Conservation (phyloP, 768 basidiomycete species). For the Amanita pallidorosea region DNA sequence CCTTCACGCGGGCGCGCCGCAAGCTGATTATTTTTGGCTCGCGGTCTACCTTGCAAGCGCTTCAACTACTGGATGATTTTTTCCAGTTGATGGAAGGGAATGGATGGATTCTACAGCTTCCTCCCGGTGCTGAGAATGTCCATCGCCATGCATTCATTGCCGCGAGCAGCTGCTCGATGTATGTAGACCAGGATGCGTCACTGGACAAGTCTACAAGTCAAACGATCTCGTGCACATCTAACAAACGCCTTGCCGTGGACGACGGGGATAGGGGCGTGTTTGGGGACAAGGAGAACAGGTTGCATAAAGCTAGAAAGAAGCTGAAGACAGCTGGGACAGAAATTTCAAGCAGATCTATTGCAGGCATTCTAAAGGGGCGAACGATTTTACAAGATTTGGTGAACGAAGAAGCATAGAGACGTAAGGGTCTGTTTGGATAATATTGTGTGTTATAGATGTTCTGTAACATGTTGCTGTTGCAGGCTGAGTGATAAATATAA, state of each 20-base stretch:
- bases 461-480: too few species aligned
- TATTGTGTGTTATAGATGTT: too few species aligned
- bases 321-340: slow-evolving; percentile 7
- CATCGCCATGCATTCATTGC: slow-evolving; percentile 26
- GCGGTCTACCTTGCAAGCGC: slow-evolving; percentile 55
- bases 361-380: slow-evolving; percentile 42
- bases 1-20: slow-evolving; percentile 84
- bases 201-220: slow-evolving; percentile 7
- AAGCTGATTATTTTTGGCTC: slow-evolving; percentile 93
- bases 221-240: neutral
- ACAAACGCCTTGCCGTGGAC: slow-evolving; percentile 1
- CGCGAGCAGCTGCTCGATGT: neutral
- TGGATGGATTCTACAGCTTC: slow-evolving; percentile 63
- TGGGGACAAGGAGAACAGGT: slow-evolving; percentile 3
- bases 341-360: slow-evolving; percentile 1
- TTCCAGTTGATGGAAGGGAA: slow-evolving; percentile 2
- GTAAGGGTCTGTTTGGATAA: neutral
- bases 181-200: slow-evolving; percentile 18
- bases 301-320: slow-evolving; percentile 7
- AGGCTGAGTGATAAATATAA: too few species aligned
- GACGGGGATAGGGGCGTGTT: neutral
- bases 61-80: slow-evolving; percentile 61
- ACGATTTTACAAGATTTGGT: slow-evolving; percentile 54
- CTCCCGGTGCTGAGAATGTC: slow-evolving; percentile 36
- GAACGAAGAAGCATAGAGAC: slow-evolving; percentile 21